Evolutionary conservation across 2,329 filamentous ascomycete genomes (phyloP).

Genomic region (Clathrospora elynae): DNA sequence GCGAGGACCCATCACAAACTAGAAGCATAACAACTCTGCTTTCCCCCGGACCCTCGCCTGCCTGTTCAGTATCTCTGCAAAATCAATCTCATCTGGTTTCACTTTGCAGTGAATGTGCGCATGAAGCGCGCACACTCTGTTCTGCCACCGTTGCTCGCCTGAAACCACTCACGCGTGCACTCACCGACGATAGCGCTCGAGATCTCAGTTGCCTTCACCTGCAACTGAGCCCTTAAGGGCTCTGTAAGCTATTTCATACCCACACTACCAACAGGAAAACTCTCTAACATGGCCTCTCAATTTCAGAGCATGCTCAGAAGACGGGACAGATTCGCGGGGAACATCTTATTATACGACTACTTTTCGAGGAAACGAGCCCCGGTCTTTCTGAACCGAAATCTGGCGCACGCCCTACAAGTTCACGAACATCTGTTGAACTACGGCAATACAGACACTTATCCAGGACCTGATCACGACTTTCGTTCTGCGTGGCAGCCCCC

Average conservation of each 20-base stretch:
- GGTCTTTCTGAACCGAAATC: conserved; percentile 36
- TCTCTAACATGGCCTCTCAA: conserved; percentile 1
- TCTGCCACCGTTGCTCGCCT: neutral
- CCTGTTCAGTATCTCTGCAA: conserved; percentile 1
- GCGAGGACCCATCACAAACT: conserved; percentile 1
- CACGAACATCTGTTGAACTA: conserved; percentile 20
- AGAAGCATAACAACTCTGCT: conserved; percentile 5
- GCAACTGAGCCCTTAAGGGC: conserved; percentile 12
- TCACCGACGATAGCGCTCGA: too few relatives aligned
- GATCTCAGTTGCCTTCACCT: conserved; percentile 13
- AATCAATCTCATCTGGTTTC: neutral
- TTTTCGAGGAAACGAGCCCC: conserved; percentile 26
- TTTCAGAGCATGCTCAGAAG: conserved; percentile 32
- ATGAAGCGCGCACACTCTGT: too few relatives aligned
- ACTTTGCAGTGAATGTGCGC: neutral
- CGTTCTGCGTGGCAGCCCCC: conserved; percentile 32
- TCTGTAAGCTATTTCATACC: conserved; percentile 8
- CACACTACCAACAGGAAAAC: neutral
- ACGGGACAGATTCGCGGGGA: conserved; percentile 28
- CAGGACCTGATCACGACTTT: conserved; percentile 2
- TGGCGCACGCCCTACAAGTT: conserved; percentile 24
- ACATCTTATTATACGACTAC: conserved; percentile 34
- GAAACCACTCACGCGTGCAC: conserved; percentile 3
- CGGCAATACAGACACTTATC: neutral
- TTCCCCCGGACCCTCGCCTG: neutral